Evolutionary conservation across 148 eudicot species (phyloP), one percentile per base, ranked within the genome.

Genomic region (Dysphania ambrosioides): DNA sequence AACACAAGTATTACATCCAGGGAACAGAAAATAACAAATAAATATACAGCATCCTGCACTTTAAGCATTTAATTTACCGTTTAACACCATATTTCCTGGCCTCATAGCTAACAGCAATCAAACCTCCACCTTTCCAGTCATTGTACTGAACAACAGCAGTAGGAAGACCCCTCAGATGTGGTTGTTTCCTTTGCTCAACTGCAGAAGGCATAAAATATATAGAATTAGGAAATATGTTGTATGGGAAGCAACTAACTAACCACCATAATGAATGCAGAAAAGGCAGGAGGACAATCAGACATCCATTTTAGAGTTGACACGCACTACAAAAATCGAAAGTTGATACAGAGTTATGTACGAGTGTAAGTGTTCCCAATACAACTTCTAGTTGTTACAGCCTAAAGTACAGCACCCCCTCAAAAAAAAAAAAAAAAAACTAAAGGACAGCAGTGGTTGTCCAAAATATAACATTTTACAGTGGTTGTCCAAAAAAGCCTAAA

Each of bases 81-180:
- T 91, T 94, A 42, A 92, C 98, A 66, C 98, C 98, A 75, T 63
- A 81, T 72, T 85, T 83, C 68, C 98, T 86, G 71, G 98, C 98
- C 82, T 94, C 98, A 75, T 94, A 94, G 72, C 98, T 80, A 63
- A 94, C 98, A 77, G 96, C 97, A 73, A 94, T 91, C 60, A 94
- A 79, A 67, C 83, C 98, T 62, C 98, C 98, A 74, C 98, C 97
- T 84, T 94, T 87, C 98, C 98, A 94, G 74, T 90, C 82, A 82
- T 94, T 94, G 70, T 91, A 94, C 77, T 94, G 98, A 70, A 92
- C 93, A 70, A 94, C 97, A 77, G 97, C 97, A 81, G 96, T 81
- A 68, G 97, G 98, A 27, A 83, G 83, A 44, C 98, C 97, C 83
- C 90, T 87, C 82, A 91, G 75, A 51, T 83, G 77, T 56, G 93